Percentiles rank a stretch among this genome's conserved stretches.
Evolutionary conservation across 176 grass and related monocot species (phyloP).

Genomic region (Metroxylon sagu): DNA sequence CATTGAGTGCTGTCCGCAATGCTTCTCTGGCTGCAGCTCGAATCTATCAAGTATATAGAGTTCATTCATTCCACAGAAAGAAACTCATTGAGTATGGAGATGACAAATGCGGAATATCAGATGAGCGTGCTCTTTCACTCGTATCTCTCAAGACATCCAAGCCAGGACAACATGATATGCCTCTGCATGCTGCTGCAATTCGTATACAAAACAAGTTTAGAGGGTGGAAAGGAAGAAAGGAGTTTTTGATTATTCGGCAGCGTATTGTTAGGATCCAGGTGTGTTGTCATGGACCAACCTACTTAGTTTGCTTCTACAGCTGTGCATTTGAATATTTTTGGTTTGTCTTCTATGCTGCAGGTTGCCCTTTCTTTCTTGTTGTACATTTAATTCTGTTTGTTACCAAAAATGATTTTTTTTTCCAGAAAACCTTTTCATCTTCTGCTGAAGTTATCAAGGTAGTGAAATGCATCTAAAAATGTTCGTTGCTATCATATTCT

Average conservation of each 20-base stretch:
- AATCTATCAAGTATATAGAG: conserved; percentile 96
- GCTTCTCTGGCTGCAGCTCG: conserved; percentile 90
- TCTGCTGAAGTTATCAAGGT: too few species aligned
- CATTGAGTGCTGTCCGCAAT: conserved; percentile 85
- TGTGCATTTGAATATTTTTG: too few species aligned
- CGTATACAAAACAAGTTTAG: conserved; percentile 97
- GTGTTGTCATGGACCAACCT: conserved; percentile 6
- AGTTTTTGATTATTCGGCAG: conserved; percentile 88
- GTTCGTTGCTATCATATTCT: too few species aligned
- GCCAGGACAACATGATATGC: conserved; percentile 48
- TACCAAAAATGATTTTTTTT: too few species aligned
- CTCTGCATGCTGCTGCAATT: conserved; percentile 63
- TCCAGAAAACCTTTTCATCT: too few species aligned
- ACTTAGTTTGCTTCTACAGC: too few species aligned
- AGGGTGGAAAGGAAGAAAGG: conserved; percentile 97
- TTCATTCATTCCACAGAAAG: conserved; percentile 96
- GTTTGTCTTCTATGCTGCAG: too few species aligned
- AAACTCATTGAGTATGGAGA: conserved; percentile 75
- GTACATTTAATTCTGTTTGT: not conserved
- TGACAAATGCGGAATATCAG: conserved; percentile 65
- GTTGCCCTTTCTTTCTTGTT: not conserved
- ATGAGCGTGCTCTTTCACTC: conserved; percentile 72
- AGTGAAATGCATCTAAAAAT: too few species aligned
- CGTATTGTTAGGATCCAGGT: conserved; percentile 98
- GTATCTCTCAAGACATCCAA: conserved; percentile 60